A percentile compares a stretch with the other conserved stretches of the same genome.
Conservation (phyloP, 2,329 filamentous ascomycete species). For the Pestalotiopsis sp. region DNA sequence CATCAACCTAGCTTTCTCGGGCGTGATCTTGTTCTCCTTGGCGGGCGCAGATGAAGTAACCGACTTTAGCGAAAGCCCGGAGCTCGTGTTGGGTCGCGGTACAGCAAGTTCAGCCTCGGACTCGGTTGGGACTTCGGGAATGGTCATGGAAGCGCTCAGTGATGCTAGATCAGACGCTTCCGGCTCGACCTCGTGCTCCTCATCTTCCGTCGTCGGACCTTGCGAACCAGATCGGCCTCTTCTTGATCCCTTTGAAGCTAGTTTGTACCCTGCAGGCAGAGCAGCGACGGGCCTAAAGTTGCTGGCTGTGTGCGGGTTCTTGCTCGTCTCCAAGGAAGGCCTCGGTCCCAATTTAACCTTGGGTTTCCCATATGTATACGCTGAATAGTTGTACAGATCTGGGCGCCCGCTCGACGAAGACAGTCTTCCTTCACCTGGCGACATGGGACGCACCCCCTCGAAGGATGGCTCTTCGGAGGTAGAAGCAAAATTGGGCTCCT, state of each 20-base stretch:
- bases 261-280: constrained; percentile 78
- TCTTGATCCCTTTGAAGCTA: constrained; percentile 60
- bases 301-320: constrained; percentile 62
- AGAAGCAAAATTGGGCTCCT: constrained; percentile 51
- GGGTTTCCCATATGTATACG: constrained; percentile 62
- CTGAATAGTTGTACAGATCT: constrained; percentile 51
- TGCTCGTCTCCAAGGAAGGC: constrained; percentile 69
- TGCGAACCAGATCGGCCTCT: constrained; percentile 42
- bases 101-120: constrained; percentile 34
- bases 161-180: constrained; percentile 38
- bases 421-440: constrained; percentile 41
- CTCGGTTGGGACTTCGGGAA: constrained; percentile 31
- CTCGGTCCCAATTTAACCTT: constrained; percentile 90
- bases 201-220: constrained; percentile 31
- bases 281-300: constrained; percentile 74
- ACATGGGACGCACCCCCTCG: constrained; percentile 47
- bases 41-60: constrained; percentile 41
- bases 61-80: constrained; percentile 45
- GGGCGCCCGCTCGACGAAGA: constrained; percentile 55
- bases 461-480: constrained; percentile 55
- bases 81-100: constrained; percentile 46
- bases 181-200: constrained; percentile 26
- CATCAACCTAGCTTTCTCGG: constrained; percentile 90
- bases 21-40: constrained; percentile 64
- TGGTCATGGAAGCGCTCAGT: constrained; percentile 35